Base-by-base conservation (phyloP, 805 yeast genomes). In the Wickerhamiella musiphila region DNA sequence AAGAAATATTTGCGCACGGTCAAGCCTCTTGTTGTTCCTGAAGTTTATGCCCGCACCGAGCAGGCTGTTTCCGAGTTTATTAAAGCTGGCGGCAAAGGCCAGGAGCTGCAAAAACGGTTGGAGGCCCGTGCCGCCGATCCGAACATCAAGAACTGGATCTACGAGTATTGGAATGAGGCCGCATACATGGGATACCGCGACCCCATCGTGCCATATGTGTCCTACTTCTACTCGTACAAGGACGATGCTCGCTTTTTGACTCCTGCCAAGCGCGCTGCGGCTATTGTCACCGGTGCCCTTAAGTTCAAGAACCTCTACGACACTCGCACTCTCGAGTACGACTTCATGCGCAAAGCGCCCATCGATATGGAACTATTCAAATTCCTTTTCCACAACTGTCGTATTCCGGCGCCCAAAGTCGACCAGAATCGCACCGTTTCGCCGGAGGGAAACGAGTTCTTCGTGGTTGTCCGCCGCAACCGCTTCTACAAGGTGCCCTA, bases 291-390 rank as follows among this genome's bases (percentile, higher is more conserved):
- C 31, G 70, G 78, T 36, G 71, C 78, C 14, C 59, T 78, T 23
- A 64, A 70, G 40, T 86, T 82, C 53, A 66, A 71, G 61, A 64
- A 64, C 37, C 51, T 65, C 31, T 64, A 82, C 35, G 86, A 77
- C 49, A 57, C 58, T 38, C 84, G 79, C 54, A 60, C 77, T 11
- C 62, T 86, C 44, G 81, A 74, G 35, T 79, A 94, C 4, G 96
- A 86, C 55, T 54, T 60, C 35, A 60, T 81, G 50, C 78, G 70
- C 57, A 74, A 72, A 33, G 63, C 62, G 42, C 93, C 95, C n/a
- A 77, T 71, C 51, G 86, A 95, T 57, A 86, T 86, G 96, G 83
- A 81, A 54, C 74, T 92, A 21, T 84, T 81, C 67, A 70, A 69
- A 48, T 69, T 71, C 60, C 77, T 86, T 93, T 86, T 86, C 65